A percentile compares a stretch with the other conserved stretches of the same genome.
phyloP scores from a whole-genome alignment of 23 red algal species.

The Pyropia haitanensis region DNA sequence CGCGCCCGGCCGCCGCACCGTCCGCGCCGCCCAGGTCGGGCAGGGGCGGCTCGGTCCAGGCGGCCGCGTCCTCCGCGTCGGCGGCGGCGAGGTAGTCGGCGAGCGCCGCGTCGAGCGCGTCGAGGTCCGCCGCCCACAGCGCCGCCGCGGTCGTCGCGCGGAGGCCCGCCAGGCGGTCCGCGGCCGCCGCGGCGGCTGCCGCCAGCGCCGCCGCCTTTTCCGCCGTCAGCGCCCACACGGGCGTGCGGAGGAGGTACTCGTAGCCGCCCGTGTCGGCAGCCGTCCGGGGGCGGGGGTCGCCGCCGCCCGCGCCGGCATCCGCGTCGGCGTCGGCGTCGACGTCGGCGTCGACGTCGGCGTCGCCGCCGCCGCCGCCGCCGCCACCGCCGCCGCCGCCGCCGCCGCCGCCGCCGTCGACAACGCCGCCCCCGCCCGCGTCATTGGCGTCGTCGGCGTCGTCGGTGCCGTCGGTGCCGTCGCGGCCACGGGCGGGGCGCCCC shows the following conservation, averaged over 20 bases:
- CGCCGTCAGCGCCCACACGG: constrained; percentile 11
- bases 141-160: not conserved
- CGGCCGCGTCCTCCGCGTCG: no score
- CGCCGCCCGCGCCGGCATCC: not conserved
- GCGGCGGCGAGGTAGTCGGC: no score
- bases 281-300: no score
- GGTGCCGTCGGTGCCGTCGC: not conserved
- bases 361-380: not conserved
- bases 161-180: not conserved
- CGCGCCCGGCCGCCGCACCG: no score
- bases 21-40: no score
- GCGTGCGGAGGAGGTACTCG: constrained; percentile 16
- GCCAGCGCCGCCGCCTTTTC: constrained; percentile 4
- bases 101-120: not conserved
- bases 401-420: not conserved
- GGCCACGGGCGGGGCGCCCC: no score
- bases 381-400: not conserved
- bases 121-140: constrained; percentile 1
- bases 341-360: not conserved
- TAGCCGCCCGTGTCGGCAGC: not conserved
- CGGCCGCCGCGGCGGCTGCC: no score
- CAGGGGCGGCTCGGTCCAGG: no score
- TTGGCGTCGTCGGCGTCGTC: no score
- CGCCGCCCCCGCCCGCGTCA: no score
- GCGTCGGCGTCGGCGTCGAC: not conserved